Base-by-base conservation (phyloP, 192 early-diverging fungal genomes). In the Dissophora ornata region DNA sequence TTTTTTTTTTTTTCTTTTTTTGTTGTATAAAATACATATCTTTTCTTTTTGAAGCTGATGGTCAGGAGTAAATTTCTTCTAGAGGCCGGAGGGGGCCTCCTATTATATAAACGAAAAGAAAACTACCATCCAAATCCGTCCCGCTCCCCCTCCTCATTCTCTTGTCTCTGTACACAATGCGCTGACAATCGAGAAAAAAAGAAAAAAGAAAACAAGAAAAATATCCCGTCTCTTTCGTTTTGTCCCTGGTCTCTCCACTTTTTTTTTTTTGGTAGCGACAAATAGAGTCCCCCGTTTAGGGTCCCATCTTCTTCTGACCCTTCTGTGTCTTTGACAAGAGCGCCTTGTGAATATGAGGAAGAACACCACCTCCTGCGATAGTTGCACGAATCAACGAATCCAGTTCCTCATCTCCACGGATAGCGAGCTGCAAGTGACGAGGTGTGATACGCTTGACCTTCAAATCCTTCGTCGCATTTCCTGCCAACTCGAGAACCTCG, bases 361-460 rank as follows among this genome's bases (percentile, higher is more conserved):
- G 83, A 32, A 93, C 92, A 85, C 91, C 91, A 79, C 95, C 95
- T 56, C 93, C 93, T 24, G 94, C 92, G 77, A 95, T 96, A 28
- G 94, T 96, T 33, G 93, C 94, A 60, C 90, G 89, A 80, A 96
- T 93, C 62, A 96, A 83, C 42, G 89, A 80, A 69, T 96, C 93
- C 58, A 96, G 85, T 73, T 96, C 95, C 75, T 96, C 95, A 79
- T 96, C 95, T 51, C 93, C 93, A 47, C 95, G 89, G 71, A 96
- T 96, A 49, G 95, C 95, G 16, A 96, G 80, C 75, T 96, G 95
- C 75, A 96, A 71, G 78, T 96, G 95, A 62, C 95, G 83, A 29
- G 95, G 95, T 25, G 90, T 93, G 61, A 96, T 96, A 58, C 95
- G 86, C 82, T 95, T 96, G 47, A 93, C 91, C 71, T 95, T 95